Percentiles rank a stretch among this genome's conserved stretches.
Evolutionary conservation across 2,329 filamentous ascomycete species (phyloP).

Genomic region (Colletotrichum brevisporum): DNA sequence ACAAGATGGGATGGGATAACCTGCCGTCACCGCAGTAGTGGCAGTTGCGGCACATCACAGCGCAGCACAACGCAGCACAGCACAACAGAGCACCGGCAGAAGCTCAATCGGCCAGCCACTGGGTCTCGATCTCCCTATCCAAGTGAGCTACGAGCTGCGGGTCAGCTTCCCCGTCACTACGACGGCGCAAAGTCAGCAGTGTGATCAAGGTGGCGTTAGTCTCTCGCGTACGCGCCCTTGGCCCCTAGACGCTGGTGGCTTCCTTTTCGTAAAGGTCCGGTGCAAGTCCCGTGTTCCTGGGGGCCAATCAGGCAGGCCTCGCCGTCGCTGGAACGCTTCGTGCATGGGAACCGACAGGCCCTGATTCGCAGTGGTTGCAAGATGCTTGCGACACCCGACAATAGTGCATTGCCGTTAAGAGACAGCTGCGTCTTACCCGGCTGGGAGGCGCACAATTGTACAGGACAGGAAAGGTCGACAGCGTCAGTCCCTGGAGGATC

Average conservation of each 20-base stretch:
- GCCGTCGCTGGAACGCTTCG: slow-evolving; percentile 56
- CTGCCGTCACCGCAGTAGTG: slow-evolving; percentile 26
- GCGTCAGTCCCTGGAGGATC: slow-evolving; percentile 26
- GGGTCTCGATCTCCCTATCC: slow-evolving; percentile 15
- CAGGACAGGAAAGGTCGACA: slow-evolving; percentile 21
- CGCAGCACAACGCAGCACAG: not conserved
- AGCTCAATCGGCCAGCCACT: slow-evolving; percentile 25
- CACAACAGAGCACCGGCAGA: slow-evolving; percentile 14
- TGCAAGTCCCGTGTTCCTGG: slow-evolving; percentile 35
- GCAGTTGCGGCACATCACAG: slow-evolving; percentile 5
- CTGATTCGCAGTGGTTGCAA: slow-evolving; percentile 54
- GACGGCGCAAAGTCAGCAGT: slow-evolving; percentile 26
- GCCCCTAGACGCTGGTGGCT: slow-evolving; percentile 40
- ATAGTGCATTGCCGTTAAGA: slow-evolving; percentile 37
- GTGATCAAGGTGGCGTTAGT: slow-evolving; percentile 37
- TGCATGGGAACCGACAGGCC: slow-evolving; percentile 55
- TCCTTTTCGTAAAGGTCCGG: slow-evolving; percentile 14
- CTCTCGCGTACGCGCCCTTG: slow-evolving; percentile 57
- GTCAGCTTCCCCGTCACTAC: slow-evolving; percentile 14
- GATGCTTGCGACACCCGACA: slow-evolving; percentile 41
- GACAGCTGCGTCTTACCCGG: slow-evolving; percentile 25
- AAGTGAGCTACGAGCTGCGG: slow-evolving; percentile 28
- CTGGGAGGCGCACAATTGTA: slow-evolving; percentile 17
- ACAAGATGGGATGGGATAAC: slow-evolving; percentile 21
- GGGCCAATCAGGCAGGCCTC: slow-evolving; percentile 54